phyloP scores from a whole-genome alignment of 208 protist species.

The Trypanosoma rangeli region DNA sequence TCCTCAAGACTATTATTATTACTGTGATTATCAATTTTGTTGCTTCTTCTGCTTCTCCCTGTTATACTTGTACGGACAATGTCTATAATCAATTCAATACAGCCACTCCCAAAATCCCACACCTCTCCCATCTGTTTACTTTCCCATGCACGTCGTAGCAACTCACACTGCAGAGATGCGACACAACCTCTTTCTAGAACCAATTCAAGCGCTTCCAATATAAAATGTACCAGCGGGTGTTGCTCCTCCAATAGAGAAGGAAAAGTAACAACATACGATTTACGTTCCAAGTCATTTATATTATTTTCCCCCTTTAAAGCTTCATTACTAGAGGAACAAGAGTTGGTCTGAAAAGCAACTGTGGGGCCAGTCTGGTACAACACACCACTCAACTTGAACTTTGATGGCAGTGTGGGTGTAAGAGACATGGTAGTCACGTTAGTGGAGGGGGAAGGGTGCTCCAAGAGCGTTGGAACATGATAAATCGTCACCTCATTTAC shows the following conservation, averaged over 20 bases:
- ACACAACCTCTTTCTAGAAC: conserved; percentile 41
- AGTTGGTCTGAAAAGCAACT: conserved; percentile 20
- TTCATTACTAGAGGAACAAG: not conserved
- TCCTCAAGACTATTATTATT: not conserved
- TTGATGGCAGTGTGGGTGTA: conserved; percentile 9
- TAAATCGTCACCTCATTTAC: conserved; percentile 61
- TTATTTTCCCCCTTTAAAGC: not conserved
- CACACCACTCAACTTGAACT: conserved; percentile 15
- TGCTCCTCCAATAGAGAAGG: conserved; percentile 36
- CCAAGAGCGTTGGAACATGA: conserved; percentile 36
- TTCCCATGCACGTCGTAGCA: conserved; percentile 38
- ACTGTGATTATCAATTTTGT: not conserved
- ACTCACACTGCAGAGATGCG: conserved; percentile 48
- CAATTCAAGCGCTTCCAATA: conserved; percentile 55
- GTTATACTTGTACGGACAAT: conserved; percentile 26
- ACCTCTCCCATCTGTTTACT: conserved; percentile 21
- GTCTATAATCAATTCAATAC: conserved; percentile 26
- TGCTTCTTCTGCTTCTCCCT: conserved; percentile 13
- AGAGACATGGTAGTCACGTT: conserved; percentile 25
- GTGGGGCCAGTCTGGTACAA: conserved; percentile 26
- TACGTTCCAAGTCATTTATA: not conserved
- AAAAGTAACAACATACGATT: conserved; percentile 28
- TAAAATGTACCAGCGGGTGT: conserved; percentile 45
- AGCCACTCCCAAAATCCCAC: conserved; percentile 25
- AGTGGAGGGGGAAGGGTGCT: conserved; percentile 14